Evolutionary conservation across 2,329 filamentous ascomycete species (phyloP).

Genomic region (Fonsecaea nubica): DNA sequence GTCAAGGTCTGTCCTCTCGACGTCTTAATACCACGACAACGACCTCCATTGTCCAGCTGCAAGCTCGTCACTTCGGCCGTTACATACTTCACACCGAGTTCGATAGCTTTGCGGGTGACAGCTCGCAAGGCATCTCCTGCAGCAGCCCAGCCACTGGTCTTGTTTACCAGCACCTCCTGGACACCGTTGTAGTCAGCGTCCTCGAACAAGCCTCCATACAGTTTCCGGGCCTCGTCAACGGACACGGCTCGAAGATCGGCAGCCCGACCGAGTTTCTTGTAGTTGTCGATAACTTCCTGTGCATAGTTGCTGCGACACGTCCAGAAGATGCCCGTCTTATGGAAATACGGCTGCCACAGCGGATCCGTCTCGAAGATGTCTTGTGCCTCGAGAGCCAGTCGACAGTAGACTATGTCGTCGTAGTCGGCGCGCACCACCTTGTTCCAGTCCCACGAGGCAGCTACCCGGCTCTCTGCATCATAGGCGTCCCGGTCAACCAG

Average conservation of each 20-base stretch:
- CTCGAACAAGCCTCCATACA: constrained; percentile 66
- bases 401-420: constrained; percentile 42
- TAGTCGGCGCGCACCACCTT: constrained; percentile 41
- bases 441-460: constrained; percentile 41
- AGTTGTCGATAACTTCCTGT: constrained; percentile 57
- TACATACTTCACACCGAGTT: constrained; percentile 66
- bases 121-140: constrained; percentile 64
- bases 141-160: constrained; percentile 67
- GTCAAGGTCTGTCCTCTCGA: constrained; percentile 40
- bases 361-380: constrained; percentile 45
- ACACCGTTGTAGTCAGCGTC: constrained; percentile 66
- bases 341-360: constrained; percentile 55
- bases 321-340: constrained; percentile 61
- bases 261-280: constrained; percentile 56
- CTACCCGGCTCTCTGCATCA: constrained; percentile 46
- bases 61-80: constrained; percentile 59
- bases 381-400: constrained; percentile 44
- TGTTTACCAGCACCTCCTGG: constrained; percentile 67
- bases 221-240: constrained; percentile 59
- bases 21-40: constrained; percentile 45
- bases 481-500: constrained; percentile 51
- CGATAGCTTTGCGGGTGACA: constrained; percentile 60
- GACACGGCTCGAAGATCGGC: constrained; percentile 57
- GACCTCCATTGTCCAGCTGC: constrained; percentile 55
- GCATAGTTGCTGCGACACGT: constrained; percentile 56